Percentiles rank a stretch among this genome's conserved stretches.
Evolutionary conservation across 106 monocot species (phyloP).

Genomic region (Chionographis japonica): DNA sequence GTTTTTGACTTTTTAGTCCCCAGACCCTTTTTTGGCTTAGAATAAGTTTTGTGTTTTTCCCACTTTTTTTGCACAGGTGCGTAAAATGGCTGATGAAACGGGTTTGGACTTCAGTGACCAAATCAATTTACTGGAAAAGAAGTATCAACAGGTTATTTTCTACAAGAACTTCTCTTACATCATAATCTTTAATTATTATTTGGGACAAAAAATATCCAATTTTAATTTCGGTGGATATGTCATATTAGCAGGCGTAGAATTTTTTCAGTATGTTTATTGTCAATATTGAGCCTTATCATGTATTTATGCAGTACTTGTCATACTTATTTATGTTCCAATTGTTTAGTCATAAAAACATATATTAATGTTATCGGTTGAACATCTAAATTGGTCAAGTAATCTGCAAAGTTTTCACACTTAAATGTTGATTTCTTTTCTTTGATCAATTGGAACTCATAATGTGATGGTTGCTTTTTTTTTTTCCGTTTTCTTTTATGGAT

Average conservation of each 20-base stretch:
- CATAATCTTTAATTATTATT: neutral
- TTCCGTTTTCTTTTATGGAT: too few relatives aligned
- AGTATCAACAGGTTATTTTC: slow-evolving; percentile 65
- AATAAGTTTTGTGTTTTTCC: neutral
- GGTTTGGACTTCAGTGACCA: slow-evolving; percentile 77
- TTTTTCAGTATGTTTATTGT: too few relatives aligned
- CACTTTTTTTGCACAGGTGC: slow-evolving; percentile 43
- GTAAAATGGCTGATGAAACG: slow-evolving; percentile 80
- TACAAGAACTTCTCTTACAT: neutral
- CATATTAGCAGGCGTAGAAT: too few relatives aligned
- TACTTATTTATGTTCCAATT: neutral
- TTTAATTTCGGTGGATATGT: neutral
- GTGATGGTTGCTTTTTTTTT: too few relatives aligned
- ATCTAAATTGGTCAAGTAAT: too few relatives aligned
- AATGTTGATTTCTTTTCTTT: too few relatives aligned
- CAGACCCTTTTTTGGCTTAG: neutral
- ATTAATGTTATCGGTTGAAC: neutral
- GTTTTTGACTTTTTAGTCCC: too few relatives aligned
- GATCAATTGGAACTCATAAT: too few relatives aligned
- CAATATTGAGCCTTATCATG: too few relatives aligned
- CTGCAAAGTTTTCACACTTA: too few relatives aligned
- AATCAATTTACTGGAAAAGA: slow-evolving; percentile 73
- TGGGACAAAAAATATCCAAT: neutral
- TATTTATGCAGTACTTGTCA: neutral
- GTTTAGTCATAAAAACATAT: neutral